A percentile compares a stretch with the other conserved stretches of the same genome.
Evolutionary conservation across 768 basidiomycete species (phyloP).

Genomic region (Mrakia blollopis): DNA sequence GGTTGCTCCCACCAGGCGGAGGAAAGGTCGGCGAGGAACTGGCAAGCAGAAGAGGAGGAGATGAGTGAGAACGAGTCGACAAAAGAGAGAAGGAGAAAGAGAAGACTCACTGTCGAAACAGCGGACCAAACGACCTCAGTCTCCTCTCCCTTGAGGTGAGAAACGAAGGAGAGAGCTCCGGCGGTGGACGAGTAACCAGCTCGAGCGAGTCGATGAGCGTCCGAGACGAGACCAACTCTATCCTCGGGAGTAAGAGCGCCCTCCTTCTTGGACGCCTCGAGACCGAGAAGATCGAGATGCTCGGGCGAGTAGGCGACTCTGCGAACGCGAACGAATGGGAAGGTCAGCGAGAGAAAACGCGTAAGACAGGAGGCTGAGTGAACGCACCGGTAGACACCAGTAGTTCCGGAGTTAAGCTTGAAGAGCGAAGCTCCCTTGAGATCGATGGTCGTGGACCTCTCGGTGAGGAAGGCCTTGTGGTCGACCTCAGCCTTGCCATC

Average conservation of each 20-base stretch:
- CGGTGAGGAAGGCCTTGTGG: conserved; percentile 59
- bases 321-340: too few relatives aligned
- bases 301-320: conserved; percentile 78
- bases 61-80: conserved; percentile 24
- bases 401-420: conserved; percentile 86
- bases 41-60: conserved; percentile 48
- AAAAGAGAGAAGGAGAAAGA: conserved; percentile 20
- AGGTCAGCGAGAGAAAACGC: too few relatives aligned
- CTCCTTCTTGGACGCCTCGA: conserved; percentile 64
- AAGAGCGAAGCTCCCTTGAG: conserved; percentile 64
- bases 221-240: conserved; percentile 80
- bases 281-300: conserved; percentile 68
- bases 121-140: conserved; percentile 30
- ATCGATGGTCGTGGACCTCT: conserved; percentile 62
- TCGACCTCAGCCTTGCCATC: conserved; percentile 59
- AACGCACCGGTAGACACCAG: conserved; percentile 64
- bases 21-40: conserved; percentile 53
- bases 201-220: conserved; percentile 71
- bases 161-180: conserved; percentile 66
- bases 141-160: conserved; percentile 64
- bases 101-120: conserved; percentile 56
- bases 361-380: too few relatives aligned
- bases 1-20: conserved; percentile 80
- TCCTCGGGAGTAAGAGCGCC: conserved; percentile 74
- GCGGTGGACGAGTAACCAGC: conserved; percentile 75